Evolutionary conservation across 305 asterid genomes (phyloP), one percentile per base, ranked within the genome.

Genomic region (Fraxinus greggii): DNA sequence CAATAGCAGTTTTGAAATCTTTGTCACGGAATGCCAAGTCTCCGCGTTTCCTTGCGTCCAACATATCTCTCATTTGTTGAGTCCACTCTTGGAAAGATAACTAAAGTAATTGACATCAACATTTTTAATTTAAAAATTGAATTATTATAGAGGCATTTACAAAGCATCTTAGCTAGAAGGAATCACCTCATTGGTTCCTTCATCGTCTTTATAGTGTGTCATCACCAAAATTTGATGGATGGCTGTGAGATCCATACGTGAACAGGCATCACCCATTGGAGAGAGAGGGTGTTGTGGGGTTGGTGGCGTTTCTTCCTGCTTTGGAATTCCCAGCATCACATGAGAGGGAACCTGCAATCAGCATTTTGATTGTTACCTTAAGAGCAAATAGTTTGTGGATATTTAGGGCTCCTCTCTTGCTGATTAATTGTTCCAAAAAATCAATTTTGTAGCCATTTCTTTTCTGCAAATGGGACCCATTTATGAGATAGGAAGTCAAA

Each of bases 81-180:
- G 99, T 95, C 99, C 99, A 95, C 86, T 95, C 99, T 94, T 95
- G 99, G 89, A 95, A 95, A 75, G 99, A 93, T 82, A 95, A 90
- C 99, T 95, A 78, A 75, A 79, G 15, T 7, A 79, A 85, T 81
- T 75, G 67, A 36, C 81, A 78, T 65, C 63, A 78, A 83, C 31
- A 69, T 69, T 24, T 15, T 54, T 70, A 78, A 36, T 67, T 87
- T 10, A 81, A 83, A 32, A 24, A 85, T 63, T 86, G 54, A 79
- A 10, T 81, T 56, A 35, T 76, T 35, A 56, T n/a, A 63, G 69
- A 72, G 31, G 40, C 80, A 26, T 70, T 67, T 59, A 7, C 74
- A 59, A 5, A 78, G 79, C 56, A 78, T 36, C 63, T 78, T 70
- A 85, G 78, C 83, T 78, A 81, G 77, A 51, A 73, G 31, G 75